Percentiles rank a stretch among this genome's conserved stretches.
These are phyloP conservation scores for Leonotis leonurus DNA, from an alignment of 257 asterid species.

Conservation along the genomic window DNA sequence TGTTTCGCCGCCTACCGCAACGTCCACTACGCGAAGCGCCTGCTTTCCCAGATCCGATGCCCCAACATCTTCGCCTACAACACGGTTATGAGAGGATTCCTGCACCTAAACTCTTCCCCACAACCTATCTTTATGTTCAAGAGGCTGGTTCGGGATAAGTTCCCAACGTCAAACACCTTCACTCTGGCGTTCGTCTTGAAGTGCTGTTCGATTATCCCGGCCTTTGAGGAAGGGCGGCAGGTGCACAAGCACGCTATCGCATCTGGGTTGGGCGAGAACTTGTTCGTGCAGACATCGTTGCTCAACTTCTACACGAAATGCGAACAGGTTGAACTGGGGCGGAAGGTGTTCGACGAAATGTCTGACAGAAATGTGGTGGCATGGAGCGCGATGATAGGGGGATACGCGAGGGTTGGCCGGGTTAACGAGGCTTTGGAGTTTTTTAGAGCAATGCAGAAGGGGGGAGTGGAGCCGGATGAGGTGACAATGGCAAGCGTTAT, in stretches of 20 bases:
- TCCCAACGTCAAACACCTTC: conserved; percentile 46
- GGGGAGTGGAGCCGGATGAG: conserved; percentile 59
- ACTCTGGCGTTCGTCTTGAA: conserved; percentile 63
- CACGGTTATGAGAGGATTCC: conserved; percentile 53
- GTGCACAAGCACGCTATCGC: conserved; percentile 56
- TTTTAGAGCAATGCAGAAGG: conserved; percentile 60
- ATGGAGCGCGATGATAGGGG: conserved; percentile 68
- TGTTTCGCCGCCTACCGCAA: conserved; percentile 56
- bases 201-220: conserved; percentile 45
- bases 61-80: conserved; percentile 52
- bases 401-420: conserved; percentile 51
- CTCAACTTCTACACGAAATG: conserved; percentile 53
- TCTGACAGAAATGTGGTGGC: conserved; percentile 53
- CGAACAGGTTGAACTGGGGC: conserved; percentile 38
- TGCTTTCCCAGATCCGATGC: conserved; percentile 38
- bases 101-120: conserved; percentile 19
- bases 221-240: conserved; percentile 48
- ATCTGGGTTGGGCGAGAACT: conserved; percentile 37
- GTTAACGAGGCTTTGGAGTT: conserved; percentile 54
- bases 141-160: conserved; percentile 26
- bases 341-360: conserved; percentile 77
- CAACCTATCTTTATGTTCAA: conserved; percentile 47
- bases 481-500: conserved; percentile 59
- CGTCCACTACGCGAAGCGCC: conserved; percentile 36
- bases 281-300: conserved; percentile 58